phyloP scores from a whole-genome alignment of 306 rosid genomes.

The Sophora flavescens region DNA sequence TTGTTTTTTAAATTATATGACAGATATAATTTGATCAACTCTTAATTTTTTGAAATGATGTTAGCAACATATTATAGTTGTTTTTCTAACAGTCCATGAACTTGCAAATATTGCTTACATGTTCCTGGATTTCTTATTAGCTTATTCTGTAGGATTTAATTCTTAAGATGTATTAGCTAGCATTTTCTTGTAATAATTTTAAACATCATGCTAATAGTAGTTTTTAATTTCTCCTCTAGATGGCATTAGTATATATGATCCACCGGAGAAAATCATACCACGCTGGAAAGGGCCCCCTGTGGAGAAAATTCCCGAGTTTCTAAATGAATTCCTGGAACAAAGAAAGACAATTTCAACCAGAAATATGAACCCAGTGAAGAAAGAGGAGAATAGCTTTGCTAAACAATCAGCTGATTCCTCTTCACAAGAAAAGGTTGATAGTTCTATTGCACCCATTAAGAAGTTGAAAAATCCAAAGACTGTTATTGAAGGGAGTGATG shows the following conservation, averaged over 20 bases:
- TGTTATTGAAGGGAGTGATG: conserved; percentile 89
- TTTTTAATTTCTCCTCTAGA: conserved; percentile 56
- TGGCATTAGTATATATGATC: conserved; percentile 90
- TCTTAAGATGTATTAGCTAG: conserved; percentile 31
- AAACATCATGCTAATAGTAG: conserved; percentile 42
- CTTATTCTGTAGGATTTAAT: conserved; percentile 13
- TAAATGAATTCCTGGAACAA: conserved; percentile 65
- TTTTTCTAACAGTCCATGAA: background rate
- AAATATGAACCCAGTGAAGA: conserved; percentile 54
- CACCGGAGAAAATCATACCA: conserved; percentile 87
- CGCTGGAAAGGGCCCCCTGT: conserved; percentile 87
- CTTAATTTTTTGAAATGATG: conserved; percentile 35
- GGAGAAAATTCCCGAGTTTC: conserved; percentile 76
- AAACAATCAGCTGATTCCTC: conserved; percentile 55
- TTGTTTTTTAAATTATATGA: conserved; percentile 38
- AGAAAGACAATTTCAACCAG: conserved; percentile 53
- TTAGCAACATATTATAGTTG: conserved; percentile 15
- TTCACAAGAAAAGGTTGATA: conserved; percentile 45
- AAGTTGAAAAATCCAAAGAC: conserved; percentile 59
- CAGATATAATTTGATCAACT: conserved; percentile 31
- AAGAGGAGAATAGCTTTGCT: conserved; percentile 52
- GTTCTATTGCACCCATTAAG: conserved; percentile 41
- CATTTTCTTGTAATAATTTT: conserved; percentile 31
- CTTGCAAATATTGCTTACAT: background rate
- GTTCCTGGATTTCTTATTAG: conserved; percentile 22